Conservation (phyloP, 2,329 filamentous ascomycete genomes). For the Lachnellula hyalina region DNA sequence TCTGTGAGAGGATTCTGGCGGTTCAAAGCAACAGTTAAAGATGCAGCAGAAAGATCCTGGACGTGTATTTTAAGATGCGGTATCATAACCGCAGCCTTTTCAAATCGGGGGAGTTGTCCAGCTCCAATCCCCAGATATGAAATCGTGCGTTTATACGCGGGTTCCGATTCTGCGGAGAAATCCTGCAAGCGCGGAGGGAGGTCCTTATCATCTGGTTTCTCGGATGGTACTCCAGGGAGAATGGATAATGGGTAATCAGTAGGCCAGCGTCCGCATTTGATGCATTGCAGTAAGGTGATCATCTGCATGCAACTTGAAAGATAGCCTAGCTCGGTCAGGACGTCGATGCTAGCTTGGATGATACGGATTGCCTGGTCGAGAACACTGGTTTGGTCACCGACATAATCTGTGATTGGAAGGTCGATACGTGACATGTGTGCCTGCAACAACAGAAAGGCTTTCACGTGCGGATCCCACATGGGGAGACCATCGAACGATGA, state of each 20-base stretch:
- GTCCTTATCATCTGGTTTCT: constrained; percentile 20
- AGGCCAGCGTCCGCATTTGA: constrained; percentile 92
- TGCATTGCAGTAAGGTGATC: constrained; percentile 80
- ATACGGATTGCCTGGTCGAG: constrained; percentile 96
- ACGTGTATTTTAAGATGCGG: constrained; percentile 64
- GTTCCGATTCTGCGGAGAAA: constrained; percentile 25
- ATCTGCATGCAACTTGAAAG: constrained; percentile 73
- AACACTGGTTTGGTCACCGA: constrained; percentile 85
- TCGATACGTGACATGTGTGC: constrained; percentile 91
- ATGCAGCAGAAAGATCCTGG: constrained; percentile 54
- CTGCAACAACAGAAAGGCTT: constrained; percentile 88
- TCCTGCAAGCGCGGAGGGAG: constrained; percentile 32
- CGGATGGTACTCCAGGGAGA: constrained; percentile 62
- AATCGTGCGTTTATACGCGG: constrained; percentile 39
- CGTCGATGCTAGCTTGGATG: constrained; percentile 89
- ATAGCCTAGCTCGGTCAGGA: constrained; percentile 83
- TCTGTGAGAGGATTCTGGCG: constrained; percentile 63
- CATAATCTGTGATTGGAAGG: constrained; percentile 93
- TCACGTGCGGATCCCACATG: constrained; percentile 98
- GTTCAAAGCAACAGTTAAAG: constrained; percentile 57
- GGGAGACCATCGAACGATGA: constrained; percentile 56
- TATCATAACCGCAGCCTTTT: constrained; percentile 58
- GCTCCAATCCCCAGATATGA: constrained; percentile 46
- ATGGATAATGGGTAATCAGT: constrained; percentile 74
- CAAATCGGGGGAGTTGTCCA: constrained; percentile 31